A percentile compares a stretch with the other conserved stretches of the same genome.
Conservation (phyloP, 768 basidiomycete species). For the Psilocybe azurescens region DNA sequence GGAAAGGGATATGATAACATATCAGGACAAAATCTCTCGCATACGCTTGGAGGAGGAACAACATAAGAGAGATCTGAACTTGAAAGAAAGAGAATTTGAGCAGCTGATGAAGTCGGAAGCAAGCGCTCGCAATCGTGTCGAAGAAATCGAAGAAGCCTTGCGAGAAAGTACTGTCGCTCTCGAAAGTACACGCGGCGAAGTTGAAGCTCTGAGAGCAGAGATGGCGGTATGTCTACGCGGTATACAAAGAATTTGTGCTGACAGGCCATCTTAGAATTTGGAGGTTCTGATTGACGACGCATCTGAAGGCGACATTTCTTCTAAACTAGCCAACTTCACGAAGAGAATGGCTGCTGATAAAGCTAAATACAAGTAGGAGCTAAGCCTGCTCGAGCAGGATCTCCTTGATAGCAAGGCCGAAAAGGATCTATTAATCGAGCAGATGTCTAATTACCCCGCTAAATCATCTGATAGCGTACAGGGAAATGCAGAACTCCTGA, state of each 20-base stretch:
- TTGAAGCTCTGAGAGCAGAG: slow-evolving; percentile 79
- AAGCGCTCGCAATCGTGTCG: slow-evolving; percentile 64
- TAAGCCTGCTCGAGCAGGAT: slow-evolving; percentile 52
- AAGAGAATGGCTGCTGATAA: slow-evolving; percentile 58
- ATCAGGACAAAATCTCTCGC: slow-evolving; percentile 67
- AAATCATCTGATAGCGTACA: not conserved
- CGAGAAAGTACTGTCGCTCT: slow-evolving; percentile 86
- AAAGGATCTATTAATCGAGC: slow-evolving; percentile 10
- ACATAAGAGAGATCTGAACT: slow-evolving; percentile 72
- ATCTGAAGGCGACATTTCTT: slow-evolving; percentile 44
- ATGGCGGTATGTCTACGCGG: slow-evolving; percentile 58
- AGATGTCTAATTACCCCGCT: not conserved
- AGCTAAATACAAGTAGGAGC: slow-evolving; percentile 56
- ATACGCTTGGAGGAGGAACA: slow-evolving; percentile 76
- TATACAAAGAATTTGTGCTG: not conserved
- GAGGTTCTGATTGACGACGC: slow-evolving; percentile 59
- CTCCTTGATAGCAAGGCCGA: slow-evolving; percentile 20
- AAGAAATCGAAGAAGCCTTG: slow-evolving; percentile 90
- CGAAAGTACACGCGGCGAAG: slow-evolving; percentile 89
- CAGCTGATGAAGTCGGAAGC: slow-evolving; percentile 65
- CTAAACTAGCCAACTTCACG: slow-evolving; percentile 51
- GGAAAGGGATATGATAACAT: slow-evolving; percentile 73
- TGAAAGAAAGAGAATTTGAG: slow-evolving; percentile 70
- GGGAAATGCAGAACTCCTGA: slow-evolving; percentile 5
- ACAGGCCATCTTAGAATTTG: slow-evolving; percentile 55